phyloP scores from a whole-genome alignment of 2,329 filamentous ascomycete species.

The Pyrenochaeta sp. region DNA sequence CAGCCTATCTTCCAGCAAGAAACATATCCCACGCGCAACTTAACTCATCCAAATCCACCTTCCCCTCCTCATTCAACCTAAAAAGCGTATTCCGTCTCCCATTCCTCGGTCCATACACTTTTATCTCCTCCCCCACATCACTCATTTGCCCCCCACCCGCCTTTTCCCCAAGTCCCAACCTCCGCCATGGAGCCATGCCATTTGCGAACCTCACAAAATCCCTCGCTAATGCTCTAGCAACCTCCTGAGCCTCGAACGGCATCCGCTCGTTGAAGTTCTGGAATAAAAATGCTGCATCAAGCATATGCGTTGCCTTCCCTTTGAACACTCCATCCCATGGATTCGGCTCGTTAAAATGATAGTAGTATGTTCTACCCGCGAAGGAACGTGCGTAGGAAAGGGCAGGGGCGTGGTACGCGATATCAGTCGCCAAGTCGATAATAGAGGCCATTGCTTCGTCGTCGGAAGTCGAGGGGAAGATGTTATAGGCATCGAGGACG shows the following conservation, averaged over 20 bases:
- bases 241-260: neutral
- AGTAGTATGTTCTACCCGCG: too few species aligned
- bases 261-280: slow-evolving; percentile 33
- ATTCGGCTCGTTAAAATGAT: too few species aligned
- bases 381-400: too few species aligned
- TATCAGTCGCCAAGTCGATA: too few species aligned
- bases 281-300: slow-evolving; percentile 39
- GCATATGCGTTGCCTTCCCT: too few species aligned
- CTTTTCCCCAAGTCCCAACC: slow-evolving; percentile 1
- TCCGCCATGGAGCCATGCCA: slow-evolving; percentile 20
- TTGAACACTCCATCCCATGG: too few species aligned
- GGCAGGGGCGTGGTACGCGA: too few species aligned
- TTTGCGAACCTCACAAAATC: slow-evolving; percentile 33
- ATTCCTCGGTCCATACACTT: slow-evolving; percentile 13
- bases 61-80: slow-evolving; percentile 16
- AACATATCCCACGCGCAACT: slow-evolving; percentile 32
- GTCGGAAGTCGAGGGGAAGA: too few species aligned
- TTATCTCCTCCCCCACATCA: slow-evolving; percentile 2
- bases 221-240: slow-evolving; percentile 18
- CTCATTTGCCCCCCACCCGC: too few species aligned
- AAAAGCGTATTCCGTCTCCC: slow-evolving; percentile 17
- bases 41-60: slow-evolving; percentile 29
- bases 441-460: too few species aligned
- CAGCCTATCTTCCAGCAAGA: slow-evolving; percentile 5
- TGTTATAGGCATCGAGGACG: too few species aligned